A percentile compares a stretch with the other conserved stretches of the same genome.
Conservation (phyloP, 2,329 filamentous ascomycete species). For the Colletotrichum musae region DNA sequence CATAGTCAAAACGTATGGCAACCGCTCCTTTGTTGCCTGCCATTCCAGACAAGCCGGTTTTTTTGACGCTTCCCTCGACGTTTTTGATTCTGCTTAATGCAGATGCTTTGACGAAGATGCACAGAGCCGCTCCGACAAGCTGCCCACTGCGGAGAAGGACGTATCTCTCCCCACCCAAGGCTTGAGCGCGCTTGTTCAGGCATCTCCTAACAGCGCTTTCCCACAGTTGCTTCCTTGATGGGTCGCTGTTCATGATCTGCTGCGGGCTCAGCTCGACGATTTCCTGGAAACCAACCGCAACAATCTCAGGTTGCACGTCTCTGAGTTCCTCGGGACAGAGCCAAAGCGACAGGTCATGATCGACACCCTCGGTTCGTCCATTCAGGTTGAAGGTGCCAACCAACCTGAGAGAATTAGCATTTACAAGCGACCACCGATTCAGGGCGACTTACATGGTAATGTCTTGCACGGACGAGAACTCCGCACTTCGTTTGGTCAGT, state of each 20-base stretch:
- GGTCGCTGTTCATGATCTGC: slow-evolving; percentile 99
- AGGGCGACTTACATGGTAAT: slow-evolving; percentile 77
- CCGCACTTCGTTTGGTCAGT: slow-evolving; percentile 74
- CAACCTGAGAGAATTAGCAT: slow-evolving; percentile 55
- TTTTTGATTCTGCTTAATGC: slow-evolving; percentile 89
- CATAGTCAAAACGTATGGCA: slow-evolving; percentile 94
- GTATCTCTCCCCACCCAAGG: slow-evolving; percentile 81
- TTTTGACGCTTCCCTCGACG: slow-evolving; percentile 96
- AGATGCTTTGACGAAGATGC: slow-evolving; percentile 89
- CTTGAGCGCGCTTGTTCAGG: slow-evolving; percentile 79
- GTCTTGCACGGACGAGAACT: slow-evolving; percentile 81
- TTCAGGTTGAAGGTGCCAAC: slow-evolving; percentile 97
- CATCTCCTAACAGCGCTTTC: slow-evolving; percentile 84
- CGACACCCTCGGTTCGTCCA: slow-evolving; percentile 83
- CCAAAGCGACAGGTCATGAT: slow-evolving; percentile 88
- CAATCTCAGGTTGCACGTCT: slow-evolving; percentile 82
- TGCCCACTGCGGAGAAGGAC: slow-evolving; percentile 92
- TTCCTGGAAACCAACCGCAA: slow-evolving; percentile 95
- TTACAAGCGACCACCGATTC: neutral
- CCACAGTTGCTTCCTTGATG: slow-evolving; percentile 87
- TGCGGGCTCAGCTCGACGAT: slow-evolving; percentile 98
- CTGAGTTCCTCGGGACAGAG: slow-evolving; percentile 76
- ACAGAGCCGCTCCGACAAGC: slow-evolving; percentile 92
- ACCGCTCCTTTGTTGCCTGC: slow-evolving; percentile 98
- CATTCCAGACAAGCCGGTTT: slow-evolving; percentile 94